Evolutionary conservation across 2,329 filamentous ascomycete genomes (phyloP), one percentile per base, ranked within the genome.

Genomic region (Didymella keratinophila): DNA sequence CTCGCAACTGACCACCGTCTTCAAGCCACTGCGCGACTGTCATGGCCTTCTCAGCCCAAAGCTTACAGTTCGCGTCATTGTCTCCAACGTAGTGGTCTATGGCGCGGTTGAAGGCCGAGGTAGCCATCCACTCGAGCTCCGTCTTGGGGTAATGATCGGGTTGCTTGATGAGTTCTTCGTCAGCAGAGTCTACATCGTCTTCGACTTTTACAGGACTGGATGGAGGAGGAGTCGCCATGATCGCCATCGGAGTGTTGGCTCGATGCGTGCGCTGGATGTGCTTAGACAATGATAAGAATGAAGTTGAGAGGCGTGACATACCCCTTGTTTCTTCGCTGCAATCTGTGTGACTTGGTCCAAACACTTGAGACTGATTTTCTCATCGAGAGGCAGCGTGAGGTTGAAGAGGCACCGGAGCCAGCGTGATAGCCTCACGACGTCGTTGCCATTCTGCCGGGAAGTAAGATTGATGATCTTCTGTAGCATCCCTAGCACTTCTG

Each of bases 321-420:
- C 73, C 11, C 63, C 65, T 42, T 74, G 62, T 44, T 68, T 64
- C 32, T 51, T 62, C 7, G 68, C 63, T 11, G 73, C 74, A 32
- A 76, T 67, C 16, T 66, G 61, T 2, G 82, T 80, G 1, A 87
- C 85, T 69, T 92, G 87, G n/a, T 87, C 83, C 8, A 92, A 77
- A 4, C 92, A 80, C 44, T 83, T 80, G 48, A 89, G 78, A 10
- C 86, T 84, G 16, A 87, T 75, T 0, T 75, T 74, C 20, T 86
- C 82, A 45, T 87, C 83, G 4, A 83, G 78, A 1, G 84, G 79
- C 0, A 93, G 76, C 0, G 89, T 84, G 1, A 87, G 80, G 61
- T 90, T 89, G 63, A 94, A 90, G 2, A 95, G 81, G 66, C 90
- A 93, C 1, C 91, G 86, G 44, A 94, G 84, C 79, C 95, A 96